These are phyloP conservation scores for Crucihimalaya himalaica DNA, from an alignment of 345 rosid genomes.

Conservation along the genomic window DNA sequence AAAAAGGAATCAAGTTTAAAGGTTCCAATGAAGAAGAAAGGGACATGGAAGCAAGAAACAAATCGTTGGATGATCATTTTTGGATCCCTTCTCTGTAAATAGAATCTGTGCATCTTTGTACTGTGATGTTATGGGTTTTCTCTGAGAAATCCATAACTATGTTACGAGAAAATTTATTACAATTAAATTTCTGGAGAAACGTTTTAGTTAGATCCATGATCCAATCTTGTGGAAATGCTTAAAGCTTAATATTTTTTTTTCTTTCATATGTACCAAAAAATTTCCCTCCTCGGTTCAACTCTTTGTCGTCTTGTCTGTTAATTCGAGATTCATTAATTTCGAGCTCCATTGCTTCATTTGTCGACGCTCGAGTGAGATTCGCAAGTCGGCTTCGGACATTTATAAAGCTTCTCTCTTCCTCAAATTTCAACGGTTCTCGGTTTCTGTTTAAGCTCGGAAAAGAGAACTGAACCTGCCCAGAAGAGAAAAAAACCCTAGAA, in stretches of 20 bases:
- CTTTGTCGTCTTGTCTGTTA: slow-evolving; percentile 9
- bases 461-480: too few species aligned
- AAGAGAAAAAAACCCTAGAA: slow-evolving; percentile 32
- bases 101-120: slow-evolving; percentile 1
- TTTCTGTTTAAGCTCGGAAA: not conserved
- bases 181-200: not conserved
- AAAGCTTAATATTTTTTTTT: too few species aligned
- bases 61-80: not conserved
- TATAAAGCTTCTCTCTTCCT: slow-evolving; percentile 3
- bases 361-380: not conserved
- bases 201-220: not conserved
- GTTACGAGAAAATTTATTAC: not conserved
- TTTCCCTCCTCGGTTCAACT: slow-evolving; percentile 26
- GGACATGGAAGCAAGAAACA: slow-evolving; percentile 18
- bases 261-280: too few species aligned
- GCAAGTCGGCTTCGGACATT: not conserved
- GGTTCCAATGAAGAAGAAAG: slow-evolving; percentile 11
- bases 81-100: slow-evolving; percentile 26
- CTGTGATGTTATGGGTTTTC: slow-evolving; percentile 1
- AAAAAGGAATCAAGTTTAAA: not conserved
- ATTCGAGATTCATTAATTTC: slow-evolving; percentile 7
- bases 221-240: too few species aligned
- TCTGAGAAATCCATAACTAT: slow-evolving; percentile 27
- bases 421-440: not conserved
- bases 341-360: not conserved